These are phyloP conservation scores for Stenocarpella maydis DNA, from an alignment of 2,329 filamentous ascomycete genomes.

Conservation along the genomic window DNA sequence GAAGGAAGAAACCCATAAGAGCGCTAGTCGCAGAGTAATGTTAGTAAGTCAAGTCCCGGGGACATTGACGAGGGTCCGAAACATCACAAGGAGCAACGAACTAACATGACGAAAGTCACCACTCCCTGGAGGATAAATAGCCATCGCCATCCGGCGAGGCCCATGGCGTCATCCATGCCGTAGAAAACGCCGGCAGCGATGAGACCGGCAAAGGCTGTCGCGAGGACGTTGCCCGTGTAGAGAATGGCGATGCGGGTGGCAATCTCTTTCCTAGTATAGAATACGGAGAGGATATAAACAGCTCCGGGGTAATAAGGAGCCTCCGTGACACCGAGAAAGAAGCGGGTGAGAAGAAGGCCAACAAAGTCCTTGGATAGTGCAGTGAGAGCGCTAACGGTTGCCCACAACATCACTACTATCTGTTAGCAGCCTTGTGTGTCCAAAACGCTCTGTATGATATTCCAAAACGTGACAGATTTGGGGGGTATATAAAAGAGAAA, in stretches of 20 bases:
- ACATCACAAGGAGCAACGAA: too few species aligned
- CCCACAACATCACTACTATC: slow-evolving; percentile 47
- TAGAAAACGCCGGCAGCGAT: slow-evolving; percentile 69
- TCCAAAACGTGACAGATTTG: too few species aligned
- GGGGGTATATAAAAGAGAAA: too few species aligned
- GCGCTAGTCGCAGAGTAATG: slow-evolving; percentile 31
- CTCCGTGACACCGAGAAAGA: slow-evolving; percentile 53
- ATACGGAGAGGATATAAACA: slow-evolving; percentile 63
- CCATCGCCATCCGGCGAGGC: slow-evolving; percentile 51
- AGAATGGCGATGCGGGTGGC: slow-evolving; percentile 68
- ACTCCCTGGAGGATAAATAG: slow-evolving; percentile 42
- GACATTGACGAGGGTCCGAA: too few species aligned
- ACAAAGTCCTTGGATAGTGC: slow-evolving; percentile 51
- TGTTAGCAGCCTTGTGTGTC: too few species aligned
- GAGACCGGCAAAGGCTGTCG: slow-evolving; percentile 72
- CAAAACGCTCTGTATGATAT: too few species aligned
- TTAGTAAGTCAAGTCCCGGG: neutral
- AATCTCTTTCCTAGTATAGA: slow-evolving; percentile 73
- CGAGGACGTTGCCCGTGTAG: slow-evolving; percentile 69
- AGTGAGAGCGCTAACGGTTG: slow-evolving; percentile 51
- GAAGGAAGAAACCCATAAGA: slow-evolving; percentile 36
- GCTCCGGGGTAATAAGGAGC: slow-evolving; percentile 48
- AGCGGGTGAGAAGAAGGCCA: slow-evolving; percentile 51
- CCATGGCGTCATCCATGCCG: slow-evolving; percentile 55
- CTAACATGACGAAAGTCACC: slow-evolving; percentile 41